Conservation (phyloP, 148 eudicot genomes). For the Nyssa sinensis region DNA sequence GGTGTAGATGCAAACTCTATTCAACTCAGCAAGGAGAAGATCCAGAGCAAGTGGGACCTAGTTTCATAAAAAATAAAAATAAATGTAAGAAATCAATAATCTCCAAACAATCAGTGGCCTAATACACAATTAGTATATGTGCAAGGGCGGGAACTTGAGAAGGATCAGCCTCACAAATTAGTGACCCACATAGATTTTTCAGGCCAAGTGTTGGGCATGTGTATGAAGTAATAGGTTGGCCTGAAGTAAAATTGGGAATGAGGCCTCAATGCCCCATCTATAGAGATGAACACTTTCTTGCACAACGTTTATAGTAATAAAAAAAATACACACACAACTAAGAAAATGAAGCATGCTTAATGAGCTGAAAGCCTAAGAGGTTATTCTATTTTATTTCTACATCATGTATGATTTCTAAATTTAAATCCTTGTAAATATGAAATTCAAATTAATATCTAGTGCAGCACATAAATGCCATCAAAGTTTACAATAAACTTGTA, state of each 20-base stretch:
- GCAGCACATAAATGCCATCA: neutral
- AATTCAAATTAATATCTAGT: neutral
- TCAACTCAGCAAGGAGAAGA: slow-evolving; percentile 70
- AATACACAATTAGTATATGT: neutral
- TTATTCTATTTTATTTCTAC: neutral
- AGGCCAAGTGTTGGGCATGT: neutral
- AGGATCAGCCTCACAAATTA: neutral
- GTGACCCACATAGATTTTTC: neutral
- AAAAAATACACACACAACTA: neutral
- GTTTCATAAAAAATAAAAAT: slow-evolving; percentile 15
- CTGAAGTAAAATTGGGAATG: neutral
- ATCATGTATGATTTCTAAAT: neutral
- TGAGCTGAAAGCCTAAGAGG: neutral
- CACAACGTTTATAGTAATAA: neutral
- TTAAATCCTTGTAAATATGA: neutral
- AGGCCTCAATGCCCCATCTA: neutral
- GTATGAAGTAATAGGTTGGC: too few relatives aligned
- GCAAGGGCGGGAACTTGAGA: neutral
- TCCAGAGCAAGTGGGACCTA: slow-evolving; percentile 87
- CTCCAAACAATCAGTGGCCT: neutral
- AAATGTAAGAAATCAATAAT: slow-evolving; percentile 1
- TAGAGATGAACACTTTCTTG: neutral
- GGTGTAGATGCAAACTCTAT: slow-evolving; percentile 75
- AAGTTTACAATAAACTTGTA: neutral
- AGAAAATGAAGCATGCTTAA: neutral